A percentile compares a stretch with the other conserved stretches of the same genome.
These are phyloP conservation scores for Solanum infundibuliforme DNA, from an alignment of 257 asterid species.

Conservation along the genomic window DNA sequence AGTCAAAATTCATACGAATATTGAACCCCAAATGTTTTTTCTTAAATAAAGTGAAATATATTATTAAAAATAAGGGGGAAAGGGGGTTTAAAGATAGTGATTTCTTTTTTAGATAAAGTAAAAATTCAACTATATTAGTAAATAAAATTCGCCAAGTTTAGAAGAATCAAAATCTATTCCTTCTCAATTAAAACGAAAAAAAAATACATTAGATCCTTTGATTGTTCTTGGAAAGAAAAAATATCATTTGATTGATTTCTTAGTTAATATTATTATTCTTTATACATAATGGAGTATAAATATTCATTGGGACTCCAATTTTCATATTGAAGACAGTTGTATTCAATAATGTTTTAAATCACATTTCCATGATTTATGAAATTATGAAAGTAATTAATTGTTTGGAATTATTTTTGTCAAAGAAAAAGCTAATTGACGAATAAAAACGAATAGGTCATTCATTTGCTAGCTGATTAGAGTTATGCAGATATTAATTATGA, in stretches of 20 bases:
- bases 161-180: not conserved
- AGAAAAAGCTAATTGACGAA: not conserved
- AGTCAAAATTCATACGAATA: too few species aligned
- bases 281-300: not conserved
- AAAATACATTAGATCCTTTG: not conserved
- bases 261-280: not conserved
- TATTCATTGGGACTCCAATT: not conserved
- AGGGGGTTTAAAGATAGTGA: not conserved
- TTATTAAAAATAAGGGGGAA: not conserved
- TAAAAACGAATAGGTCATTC: not conserved
- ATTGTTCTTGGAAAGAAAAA: not conserved
- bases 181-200: not conserved
- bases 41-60: not conserved
- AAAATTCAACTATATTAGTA: too few species aligned
- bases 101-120: not conserved
- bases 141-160: too few species aligned
- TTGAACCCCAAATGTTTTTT: too few species aligned
- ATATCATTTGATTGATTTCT: not conserved
- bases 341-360: not conserved
- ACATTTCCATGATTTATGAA: not conserved
- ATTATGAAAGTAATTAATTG: not conserved
- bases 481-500: not conserved
- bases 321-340: not conserved
- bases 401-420: not conserved
- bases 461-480: not conserved